These are phyloP conservation scores for Apiotrichum veenhuisii DNA, from an alignment of 1,284 basidiomycete species.

Conservation along the genomic window DNA sequence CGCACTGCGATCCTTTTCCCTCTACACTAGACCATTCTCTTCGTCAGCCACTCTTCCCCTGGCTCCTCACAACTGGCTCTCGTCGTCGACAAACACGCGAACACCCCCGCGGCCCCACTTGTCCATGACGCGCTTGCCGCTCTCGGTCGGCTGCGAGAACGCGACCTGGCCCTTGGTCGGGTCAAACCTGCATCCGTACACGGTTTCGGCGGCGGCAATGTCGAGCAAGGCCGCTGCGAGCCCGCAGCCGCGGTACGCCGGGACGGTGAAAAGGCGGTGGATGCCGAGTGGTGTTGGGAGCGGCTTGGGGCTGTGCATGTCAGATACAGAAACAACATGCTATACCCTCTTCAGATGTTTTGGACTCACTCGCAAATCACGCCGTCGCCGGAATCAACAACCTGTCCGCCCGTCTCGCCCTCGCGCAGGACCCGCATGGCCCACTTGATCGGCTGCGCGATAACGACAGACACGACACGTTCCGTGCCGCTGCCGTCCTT, in stretches of 20 bases:
- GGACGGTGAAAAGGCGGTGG: constrained; percentile 52
- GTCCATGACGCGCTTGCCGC: constrained; percentile 48
- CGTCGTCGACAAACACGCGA: constrained; percentile 48
- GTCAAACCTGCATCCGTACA: constrained; percentile 49
- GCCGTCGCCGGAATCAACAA: constrained; percentile 45
- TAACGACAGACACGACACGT: constrained; percentile 47
- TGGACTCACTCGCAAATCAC: constrained; percentile 51
- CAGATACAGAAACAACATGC: too few relatives aligned
- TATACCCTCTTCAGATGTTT: background rate
- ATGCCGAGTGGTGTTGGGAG: constrained; percentile 50
- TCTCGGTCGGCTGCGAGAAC: constrained; percentile 52
- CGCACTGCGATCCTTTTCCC: too few relatives aligned
- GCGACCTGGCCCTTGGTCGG: constrained; percentile 42
- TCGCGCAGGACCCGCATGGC: constrained; percentile 45
- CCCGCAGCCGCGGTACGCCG: constrained; percentile 40
- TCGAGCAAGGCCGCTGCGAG: constrained; percentile 46
- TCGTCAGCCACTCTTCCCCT: too few relatives aligned
- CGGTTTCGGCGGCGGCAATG: constrained; percentile 37
- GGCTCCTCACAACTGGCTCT: constrained; percentile 32
- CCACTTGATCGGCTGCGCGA: constrained; percentile 48
- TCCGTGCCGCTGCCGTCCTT: constrained; percentile 22
- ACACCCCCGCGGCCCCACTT: constrained; percentile 42
- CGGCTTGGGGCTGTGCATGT: constrained; percentile 34
- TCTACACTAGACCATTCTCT: too few relatives aligned
- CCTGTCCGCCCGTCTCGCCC: constrained; percentile 8